Conservation (phyloP, 306 rosid genomes). For the Acacia confusa region DNA sequence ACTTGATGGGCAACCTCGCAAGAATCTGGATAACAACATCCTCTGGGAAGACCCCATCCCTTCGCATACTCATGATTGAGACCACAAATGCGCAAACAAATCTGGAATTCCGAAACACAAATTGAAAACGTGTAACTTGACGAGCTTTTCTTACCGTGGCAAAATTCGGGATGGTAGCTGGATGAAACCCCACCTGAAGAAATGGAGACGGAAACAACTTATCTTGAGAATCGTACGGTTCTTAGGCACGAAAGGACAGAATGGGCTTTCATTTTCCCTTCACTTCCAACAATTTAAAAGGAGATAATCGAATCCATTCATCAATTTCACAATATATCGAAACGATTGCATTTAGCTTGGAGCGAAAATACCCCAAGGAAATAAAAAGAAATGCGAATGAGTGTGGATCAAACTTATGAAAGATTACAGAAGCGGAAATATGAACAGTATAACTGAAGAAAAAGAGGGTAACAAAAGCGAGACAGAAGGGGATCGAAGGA, state of each 20-base stretch:
- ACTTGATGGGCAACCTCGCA: constrained; percentile 69
- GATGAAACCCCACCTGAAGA: constrained; percentile 40
- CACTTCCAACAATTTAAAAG: neutral
- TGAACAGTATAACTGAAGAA: neutral
- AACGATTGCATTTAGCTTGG: neutral
- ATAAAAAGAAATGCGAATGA: neutral
- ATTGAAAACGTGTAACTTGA: neutral
- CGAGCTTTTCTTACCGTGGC: constrained; percentile 50
- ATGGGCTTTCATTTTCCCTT: constrained; percentile 11
- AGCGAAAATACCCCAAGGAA: neutral
- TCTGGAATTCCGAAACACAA: constrained; percentile 12
- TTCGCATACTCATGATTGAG: constrained; percentile 49
- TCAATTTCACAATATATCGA: neutral
- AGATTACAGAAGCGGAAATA: neutral
- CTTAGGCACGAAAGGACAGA: neutral
- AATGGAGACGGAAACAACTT: constrained; percentile 19
- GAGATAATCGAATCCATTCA: constrained; percentile 6
- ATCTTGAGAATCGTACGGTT: constrained; percentile 13
- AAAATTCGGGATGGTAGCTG: constrained; percentile 27
- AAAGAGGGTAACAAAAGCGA: neutral
- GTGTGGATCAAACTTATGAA: constrained; percentile 3
- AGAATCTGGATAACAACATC: constrained; percentile 82
- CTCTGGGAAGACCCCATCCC: constrained; percentile 64
- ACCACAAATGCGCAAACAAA: constrained; percentile 3
- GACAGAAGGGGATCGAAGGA: constrained; percentile 14